Base-by-base conservation (phyloP, 805 yeast genomes). In the Suhomyces tanzawaensis region DNA sequence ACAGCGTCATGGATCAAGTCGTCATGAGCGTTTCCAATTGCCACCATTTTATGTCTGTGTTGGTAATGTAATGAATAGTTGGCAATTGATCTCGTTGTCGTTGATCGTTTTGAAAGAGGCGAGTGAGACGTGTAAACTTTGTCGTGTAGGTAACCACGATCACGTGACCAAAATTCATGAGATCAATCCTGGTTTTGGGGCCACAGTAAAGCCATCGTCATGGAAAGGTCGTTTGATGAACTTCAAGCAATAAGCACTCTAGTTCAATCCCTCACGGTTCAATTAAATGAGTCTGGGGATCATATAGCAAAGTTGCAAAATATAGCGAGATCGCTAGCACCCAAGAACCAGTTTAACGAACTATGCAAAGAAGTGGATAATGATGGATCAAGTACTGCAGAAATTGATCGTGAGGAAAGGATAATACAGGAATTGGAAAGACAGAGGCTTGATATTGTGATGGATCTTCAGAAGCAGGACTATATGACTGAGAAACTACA, bases 1-100 rank as follows among this genome's bases (percentile, higher is more conserved):
- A 87, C 96, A 13, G 98, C 99, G 58, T 93, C 99, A 63, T 93
- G 99, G 54, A 89, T 87, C 56, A 88, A 69, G 64, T 89, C 96
- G 48, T 85, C 88, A 62, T 90, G 97, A 18, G 95, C 93, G 64
- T 89, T 88, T 22, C 85, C 82, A 60, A 90, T 85, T 35, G 95
- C 80, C 36, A 87, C 95, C 96, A 69, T 68, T 44, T 34, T 59
- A 15, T 12, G 14, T 24, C n/a, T n/a, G 14, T 7, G 7, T 21
- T 11, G 7, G 7, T 11, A 21, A 21, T 7, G 24, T 7, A 21
- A 21, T 21, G 11, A 21, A n/a, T n/a, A 21, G 24, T 7, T 21
- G 24, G 7, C 7, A 11, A 21, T 21, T 24, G 27, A 24, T 24
- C 27, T 24, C 6, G 27, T 21, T 24, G 27, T 24, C 27, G 27